Evolutionary conservation across 164 flowering plant species (phyloP), one percentile per base, ranked within the genome.

Genomic region (Annona cherimola): DNA sequence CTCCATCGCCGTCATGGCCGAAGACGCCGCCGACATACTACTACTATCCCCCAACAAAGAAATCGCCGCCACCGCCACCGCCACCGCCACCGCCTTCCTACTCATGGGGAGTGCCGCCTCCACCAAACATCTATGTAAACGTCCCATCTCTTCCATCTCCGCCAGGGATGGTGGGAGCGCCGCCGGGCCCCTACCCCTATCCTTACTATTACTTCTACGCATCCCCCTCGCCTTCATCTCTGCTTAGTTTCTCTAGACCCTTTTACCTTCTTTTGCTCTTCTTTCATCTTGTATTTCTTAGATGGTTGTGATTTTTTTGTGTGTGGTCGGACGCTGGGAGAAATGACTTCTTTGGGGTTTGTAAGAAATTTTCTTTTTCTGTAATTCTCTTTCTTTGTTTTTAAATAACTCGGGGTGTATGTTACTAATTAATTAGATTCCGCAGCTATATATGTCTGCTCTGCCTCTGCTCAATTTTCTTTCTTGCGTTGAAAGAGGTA

Each of bases 71-170:
- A 11, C 46, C 69, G 6, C 60, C 63, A 44, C 45, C 74, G 1
- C 45, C 71, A 12, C n/a, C 50, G 60, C 69, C 45, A 4, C 75
- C 54, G 12, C 55, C 57, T 5, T 70, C 75, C 26, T 60, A 65
- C 60, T 35, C 69, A 4, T 42, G 4, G 50, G 63, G 41, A 42
- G 18, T 70, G 9, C 69, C 76, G 0, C 65, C 79, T 35, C 75
- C 75, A 42, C 78, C 74, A 26, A 5, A 61, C 42, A 66, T 41
- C 50, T 45, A 50, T n/a, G 14, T 69, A 39, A 42, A 63, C 66
- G 45, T 63, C 66, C 83, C 84, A 42, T 67, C 73, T 5, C 63
- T 74, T 4, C 75, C 73, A 1, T 5, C 64, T 14, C 65, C 75
- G 5, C 70, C 81, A 5, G 81, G 64, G 12, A 26, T 26, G 57